A percentile compares a stretch with the other conserved stretches of the same genome.
These are phyloP conservation scores for Trichoderma koningiopsis DNA, from an alignment of 2,329 filamentous ascomycete species.

Conservation along the genomic window DNA sequence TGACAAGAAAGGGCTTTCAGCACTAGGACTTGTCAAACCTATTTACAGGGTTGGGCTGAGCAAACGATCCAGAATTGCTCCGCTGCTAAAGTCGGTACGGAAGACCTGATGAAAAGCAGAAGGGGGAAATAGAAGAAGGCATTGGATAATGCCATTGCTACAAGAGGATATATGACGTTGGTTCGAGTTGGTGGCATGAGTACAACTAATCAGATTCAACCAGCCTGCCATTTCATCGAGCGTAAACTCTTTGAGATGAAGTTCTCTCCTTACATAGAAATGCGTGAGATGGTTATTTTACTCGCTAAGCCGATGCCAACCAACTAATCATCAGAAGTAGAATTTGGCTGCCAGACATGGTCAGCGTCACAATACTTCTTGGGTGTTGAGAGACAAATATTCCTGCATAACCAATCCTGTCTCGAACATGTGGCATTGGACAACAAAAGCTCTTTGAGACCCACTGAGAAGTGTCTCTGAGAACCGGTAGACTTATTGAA, in stretches of 20 bases:
- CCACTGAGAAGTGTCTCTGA: too few relatives aligned
- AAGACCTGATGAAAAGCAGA: slow-evolving; percentile 37
- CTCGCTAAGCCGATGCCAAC: slow-evolving; percentile 5
- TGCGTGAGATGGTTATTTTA: slow-evolving; percentile 1
- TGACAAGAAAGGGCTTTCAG: slow-evolving; percentile 23
- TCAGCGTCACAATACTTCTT: slow-evolving; percentile 16
- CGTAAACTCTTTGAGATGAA: background rate
- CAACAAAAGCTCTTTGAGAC: too few relatives aligned
- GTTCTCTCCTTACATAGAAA: background rate
- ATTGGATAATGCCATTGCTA: background rate
- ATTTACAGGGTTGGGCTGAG: slow-evolving; percentile 55
- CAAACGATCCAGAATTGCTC: slow-evolving; percentile 53
- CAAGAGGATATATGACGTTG: background rate
- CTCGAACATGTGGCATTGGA: slow-evolving; percentile 4
- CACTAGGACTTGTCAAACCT: slow-evolving; percentile 40
- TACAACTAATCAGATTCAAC: background rate
- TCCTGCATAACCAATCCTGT: background rate
- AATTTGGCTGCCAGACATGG: slow-evolving; percentile 12
- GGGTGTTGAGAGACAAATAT: background rate
- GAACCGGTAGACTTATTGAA: too few relatives aligned
- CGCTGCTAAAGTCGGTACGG: slow-evolving; percentile 52
- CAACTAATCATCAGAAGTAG: background rate
- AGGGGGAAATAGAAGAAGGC: background rate
- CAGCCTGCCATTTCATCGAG: background rate
- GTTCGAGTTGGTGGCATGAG: background rate